These are phyloP conservation scores for Dalbergia oliveri DNA, from an alignment of 306 rosid genomes.

Conservation along the genomic window DNA sequence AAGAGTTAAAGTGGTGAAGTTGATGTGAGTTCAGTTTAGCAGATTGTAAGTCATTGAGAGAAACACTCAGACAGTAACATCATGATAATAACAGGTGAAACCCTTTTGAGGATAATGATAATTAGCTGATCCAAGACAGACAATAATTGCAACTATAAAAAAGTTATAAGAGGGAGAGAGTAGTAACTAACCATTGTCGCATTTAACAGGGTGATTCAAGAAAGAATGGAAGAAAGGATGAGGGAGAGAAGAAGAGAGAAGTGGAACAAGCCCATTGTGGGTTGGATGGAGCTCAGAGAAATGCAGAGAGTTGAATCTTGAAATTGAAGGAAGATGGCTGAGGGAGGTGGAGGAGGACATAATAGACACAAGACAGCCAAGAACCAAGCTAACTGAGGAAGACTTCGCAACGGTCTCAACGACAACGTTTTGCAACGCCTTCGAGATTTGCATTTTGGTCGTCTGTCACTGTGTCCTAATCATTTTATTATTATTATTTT, in stretches of 20 bases:
- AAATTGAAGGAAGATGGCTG: background rate
- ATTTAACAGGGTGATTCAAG: conserved; percentile 55
- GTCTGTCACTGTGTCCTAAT: background rate
- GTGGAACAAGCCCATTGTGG: conserved; percentile 54
- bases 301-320: conserved; percentile 9
- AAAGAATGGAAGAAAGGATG: conserved; percentile 59
- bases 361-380: too few relatives aligned
- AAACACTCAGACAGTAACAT: conserved; percentile 1
- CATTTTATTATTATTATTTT: too few relatives aligned
- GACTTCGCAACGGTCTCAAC: background rate
- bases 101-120: background rate
- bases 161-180: background rate
- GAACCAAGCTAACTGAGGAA: background rate
- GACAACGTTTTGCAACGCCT: background rate
- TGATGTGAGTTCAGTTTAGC: background rate
- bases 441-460: background rate
- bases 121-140: background rate
- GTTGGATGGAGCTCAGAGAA: background rate
- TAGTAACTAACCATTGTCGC: conserved; percentile 59
- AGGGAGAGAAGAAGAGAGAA: conserved; percentile 49
- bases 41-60: background rate
- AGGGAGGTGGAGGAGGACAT: background rate
- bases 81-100: background rate
- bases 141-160: background rate
- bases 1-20: conserved; percentile 17